Conservation (phyloP, 2,329 filamentous ascomycete species). For the Fusarium subglutinans region DNA sequence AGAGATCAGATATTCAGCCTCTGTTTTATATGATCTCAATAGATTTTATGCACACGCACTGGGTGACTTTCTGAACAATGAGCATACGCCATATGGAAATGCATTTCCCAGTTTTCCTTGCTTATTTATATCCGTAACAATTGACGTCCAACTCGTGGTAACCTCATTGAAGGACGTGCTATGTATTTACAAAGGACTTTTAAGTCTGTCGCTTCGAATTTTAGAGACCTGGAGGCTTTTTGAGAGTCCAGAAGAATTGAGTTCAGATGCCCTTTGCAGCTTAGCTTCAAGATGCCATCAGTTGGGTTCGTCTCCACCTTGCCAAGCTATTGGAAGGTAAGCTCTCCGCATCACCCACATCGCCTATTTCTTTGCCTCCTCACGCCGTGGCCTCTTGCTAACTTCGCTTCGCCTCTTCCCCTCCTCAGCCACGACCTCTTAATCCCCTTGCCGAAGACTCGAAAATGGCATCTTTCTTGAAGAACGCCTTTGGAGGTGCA, state of each 20-base stretch:
- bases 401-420: conserved; percentile 22
- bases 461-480: conserved; percentile 68
- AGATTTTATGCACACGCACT: background rate
- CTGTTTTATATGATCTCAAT: background rate
- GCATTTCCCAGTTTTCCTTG: background rate
- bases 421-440: conserved; percentile 28
- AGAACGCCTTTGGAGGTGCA: conserved; percentile 74
- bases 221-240: background rate
- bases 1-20: background rate
- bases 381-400: conserved; percentile 33
- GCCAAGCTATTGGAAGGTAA: conserved; percentile 33
- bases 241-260: background rate
- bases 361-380: conserved; percentile 41
- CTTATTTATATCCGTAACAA: background rate
- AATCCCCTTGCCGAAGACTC: conserved; percentile 36
- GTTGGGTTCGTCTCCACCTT: conserved; percentile 23
- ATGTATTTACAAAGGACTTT: background rate
- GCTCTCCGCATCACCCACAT: conserved; percentile 32
- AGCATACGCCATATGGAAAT: background rate
- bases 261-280: conserved; percentile 21
- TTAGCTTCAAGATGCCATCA: conserved; percentile 29
- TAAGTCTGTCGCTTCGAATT: background rate
- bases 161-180: background rate
- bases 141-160: background rate
- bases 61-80: background rate